Conservation (phyloP, 73 alveolate species). For the Paramecium bursaria region DNA sequence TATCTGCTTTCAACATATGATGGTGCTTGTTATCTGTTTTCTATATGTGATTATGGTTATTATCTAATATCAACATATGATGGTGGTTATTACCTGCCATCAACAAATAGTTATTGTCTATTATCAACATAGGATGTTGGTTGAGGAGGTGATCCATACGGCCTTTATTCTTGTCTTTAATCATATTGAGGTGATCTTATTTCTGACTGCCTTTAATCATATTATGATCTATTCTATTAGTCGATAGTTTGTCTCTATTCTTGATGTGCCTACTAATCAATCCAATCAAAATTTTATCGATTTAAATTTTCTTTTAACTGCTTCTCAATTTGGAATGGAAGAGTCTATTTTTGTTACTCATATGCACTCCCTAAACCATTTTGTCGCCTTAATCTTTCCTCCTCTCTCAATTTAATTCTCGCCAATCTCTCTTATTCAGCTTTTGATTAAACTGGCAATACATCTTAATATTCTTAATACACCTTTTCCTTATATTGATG, state of each 20-base stretch:
- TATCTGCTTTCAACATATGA: not conserved
- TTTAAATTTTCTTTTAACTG: conserved; percentile 34
- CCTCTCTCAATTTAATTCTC: conserved; percentile 56
- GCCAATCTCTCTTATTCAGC: conserved; percentile 39
- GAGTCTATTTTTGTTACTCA: not conserved
- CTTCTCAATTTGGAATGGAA: conserved; percentile 10
- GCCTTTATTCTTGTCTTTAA: too few relatives aligned
- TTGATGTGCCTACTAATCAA: conserved; percentile 48
- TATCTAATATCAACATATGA: not conserved
- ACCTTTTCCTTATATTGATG: not conserved
- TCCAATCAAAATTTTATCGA: conserved; percentile 46
- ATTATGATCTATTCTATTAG: too few relatives aligned
- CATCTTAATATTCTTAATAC: conserved; percentile 46
- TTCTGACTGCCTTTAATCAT: too few relatives aligned
- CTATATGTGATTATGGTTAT: too few relatives aligned
- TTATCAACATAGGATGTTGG: too few relatives aligned
- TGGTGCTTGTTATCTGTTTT: not conserved
- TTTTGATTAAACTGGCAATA: conserved; percentile 20
- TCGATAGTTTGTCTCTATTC: too few relatives aligned
- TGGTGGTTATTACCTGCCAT: not conserved
- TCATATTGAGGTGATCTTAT: too few relatives aligned
- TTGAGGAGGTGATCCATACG: too few relatives aligned
- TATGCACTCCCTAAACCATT: conserved; percentile 63
- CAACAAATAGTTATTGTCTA: too few relatives aligned
- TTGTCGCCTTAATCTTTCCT: conserved; percentile 45